Percentiles rank a stretch among this genome's conserved stretches.
Conservation (phyloP, 2,329 filamentous ascomycete genomes). For the Stagonosporopsis rhizophila region DNA sequence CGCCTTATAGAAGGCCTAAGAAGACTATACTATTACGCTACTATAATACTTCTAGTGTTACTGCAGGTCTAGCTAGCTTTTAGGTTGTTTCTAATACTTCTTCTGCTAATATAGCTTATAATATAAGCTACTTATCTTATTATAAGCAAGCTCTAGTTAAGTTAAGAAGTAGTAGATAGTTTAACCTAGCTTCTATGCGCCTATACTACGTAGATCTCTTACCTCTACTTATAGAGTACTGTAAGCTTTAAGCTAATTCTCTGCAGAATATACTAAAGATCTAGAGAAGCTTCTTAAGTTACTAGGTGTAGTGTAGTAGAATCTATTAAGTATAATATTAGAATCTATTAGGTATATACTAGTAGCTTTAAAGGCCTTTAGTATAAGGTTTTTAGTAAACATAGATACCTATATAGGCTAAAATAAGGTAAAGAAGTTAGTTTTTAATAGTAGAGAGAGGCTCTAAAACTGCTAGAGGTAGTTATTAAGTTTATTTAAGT, state of each 20-base stretch:
- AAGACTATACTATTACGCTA: background rate
- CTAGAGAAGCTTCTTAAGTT: background rate
- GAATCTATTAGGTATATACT: background rate
- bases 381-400: background rate
- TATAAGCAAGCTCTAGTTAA: background rate
- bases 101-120: background rate
- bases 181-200: background rate
- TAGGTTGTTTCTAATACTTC: background rate
- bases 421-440: background rate
- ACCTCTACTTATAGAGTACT: background rate
- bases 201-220: background rate
- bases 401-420: background rate
- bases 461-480: background rate
- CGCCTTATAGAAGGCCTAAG: background rate
- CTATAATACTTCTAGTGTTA: background rate
- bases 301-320: background rate
- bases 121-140: background rate
- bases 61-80: background rate
- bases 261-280: background rate
- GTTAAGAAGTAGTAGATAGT: background rate
- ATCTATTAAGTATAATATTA: background rate
- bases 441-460: background rate
- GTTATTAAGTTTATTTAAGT: background rate
- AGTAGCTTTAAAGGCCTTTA: background rate
- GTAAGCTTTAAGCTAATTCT: background rate